These are phyloP conservation scores for Sclerotinia spermophila DNA, from an alignment of 2,329 filamentous ascomycete genomes.

Conservation along the genomic window DNA sequence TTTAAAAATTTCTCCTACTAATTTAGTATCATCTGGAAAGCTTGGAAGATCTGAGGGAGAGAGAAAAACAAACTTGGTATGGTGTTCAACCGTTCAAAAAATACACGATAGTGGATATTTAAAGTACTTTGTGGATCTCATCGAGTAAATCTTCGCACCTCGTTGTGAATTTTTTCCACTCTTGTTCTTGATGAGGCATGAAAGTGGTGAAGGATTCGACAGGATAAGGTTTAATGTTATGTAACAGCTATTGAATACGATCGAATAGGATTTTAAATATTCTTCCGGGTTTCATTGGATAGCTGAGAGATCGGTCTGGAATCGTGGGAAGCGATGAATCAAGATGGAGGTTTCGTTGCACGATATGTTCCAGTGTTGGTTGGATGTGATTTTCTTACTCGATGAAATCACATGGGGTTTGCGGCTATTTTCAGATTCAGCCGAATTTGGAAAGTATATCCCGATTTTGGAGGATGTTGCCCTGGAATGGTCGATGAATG, in stretches of 20 bases:
- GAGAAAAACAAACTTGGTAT: too few relatives aligned
- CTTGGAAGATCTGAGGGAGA: constrained; percentile 5
- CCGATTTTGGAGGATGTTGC: background rate
- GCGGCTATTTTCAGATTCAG: background rate
- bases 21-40: background rate
- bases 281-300: constrained; percentile 1
- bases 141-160: background rate
- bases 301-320: background rate
- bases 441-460: background rate
- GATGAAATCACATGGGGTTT: constrained; percentile 5
- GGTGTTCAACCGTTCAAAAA: background rate
- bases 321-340: background rate
- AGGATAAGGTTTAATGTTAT: background rate
- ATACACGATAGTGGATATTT: background rate
- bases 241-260: background rate
- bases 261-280: background rate
- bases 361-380: background rate
- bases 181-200: background rate
- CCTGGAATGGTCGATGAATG: background rate
- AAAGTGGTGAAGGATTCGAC: background rate
- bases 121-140: background rate
- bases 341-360: background rate
- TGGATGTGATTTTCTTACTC: background rate
- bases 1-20: constrained; percentile 2
- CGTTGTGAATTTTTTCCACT: constrained; percentile 5